These are phyloP conservation scores for Trichosanthes truncata DNA, from an alignment of 306 rosid species.

Conservation along the genomic window DNA sequence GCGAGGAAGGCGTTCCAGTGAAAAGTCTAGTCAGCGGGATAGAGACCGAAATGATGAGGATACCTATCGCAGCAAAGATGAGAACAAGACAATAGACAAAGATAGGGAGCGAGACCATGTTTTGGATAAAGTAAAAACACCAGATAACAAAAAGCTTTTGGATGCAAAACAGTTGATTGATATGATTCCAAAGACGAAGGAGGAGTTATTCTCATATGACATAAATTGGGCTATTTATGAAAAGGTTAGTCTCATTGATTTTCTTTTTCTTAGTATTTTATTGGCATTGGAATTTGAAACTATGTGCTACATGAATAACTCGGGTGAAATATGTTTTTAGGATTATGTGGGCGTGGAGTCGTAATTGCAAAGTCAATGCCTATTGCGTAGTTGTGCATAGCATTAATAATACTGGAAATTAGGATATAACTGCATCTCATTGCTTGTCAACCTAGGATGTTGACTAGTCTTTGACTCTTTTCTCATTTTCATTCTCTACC, in stretches of 20 bases:
- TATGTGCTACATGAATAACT: background rate
- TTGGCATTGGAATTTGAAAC: too few species aligned
- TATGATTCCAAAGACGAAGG: conserved; percentile 97
- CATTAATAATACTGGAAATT: background rate
- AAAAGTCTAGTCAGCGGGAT: conserved; percentile 61
- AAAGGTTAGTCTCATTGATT: conserved; percentile 36
- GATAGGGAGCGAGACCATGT: conserved; percentile 63
- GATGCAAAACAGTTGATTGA: conserved; percentile 93
- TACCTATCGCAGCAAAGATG: conserved; percentile 50
- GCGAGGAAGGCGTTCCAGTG: conserved; percentile 65
- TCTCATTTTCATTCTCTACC: background rate
- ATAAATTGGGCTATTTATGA: conserved; percentile 91
- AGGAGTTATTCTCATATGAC: conserved; percentile 84
- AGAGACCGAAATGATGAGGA: conserved; percentile 67
- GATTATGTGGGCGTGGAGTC: background rate
- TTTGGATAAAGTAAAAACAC: conserved; percentile 43
- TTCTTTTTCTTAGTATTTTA: background rate
- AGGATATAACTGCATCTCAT: background rate
- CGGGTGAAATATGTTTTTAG: background rate
- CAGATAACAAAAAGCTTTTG: conserved; percentile 70
- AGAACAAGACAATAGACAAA: conserved; percentile 41
- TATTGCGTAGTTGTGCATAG: background rate
- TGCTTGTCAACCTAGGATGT: background rate
- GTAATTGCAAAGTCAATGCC: background rate
- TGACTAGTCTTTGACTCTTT: background rate